These are phyloP conservation scores for Ambrosia hybrid DNA, from an alignment of 140 eudicot genomes.

Conservation along the genomic window DNA sequence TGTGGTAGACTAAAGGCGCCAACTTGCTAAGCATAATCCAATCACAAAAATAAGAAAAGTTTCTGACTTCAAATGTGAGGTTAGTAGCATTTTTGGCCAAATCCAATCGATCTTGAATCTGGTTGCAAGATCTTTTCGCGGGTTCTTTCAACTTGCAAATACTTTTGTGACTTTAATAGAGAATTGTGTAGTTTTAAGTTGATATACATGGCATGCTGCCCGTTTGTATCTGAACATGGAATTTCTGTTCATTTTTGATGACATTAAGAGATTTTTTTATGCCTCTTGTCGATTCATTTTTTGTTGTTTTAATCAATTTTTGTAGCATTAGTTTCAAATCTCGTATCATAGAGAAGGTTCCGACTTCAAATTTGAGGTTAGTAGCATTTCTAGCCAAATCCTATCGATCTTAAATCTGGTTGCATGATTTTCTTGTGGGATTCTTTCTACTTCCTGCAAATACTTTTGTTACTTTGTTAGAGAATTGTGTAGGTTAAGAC, in stretches of 20 bases:
- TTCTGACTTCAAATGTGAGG: constrained; percentile 22
- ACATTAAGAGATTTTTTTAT: not conserved
- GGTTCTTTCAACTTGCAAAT: constrained; percentile 38
- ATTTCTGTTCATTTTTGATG: constrained; percentile 16
- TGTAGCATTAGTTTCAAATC: not conserved
- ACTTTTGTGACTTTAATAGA: constrained; percentile 34
- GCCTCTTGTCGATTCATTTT: constrained; percentile 2
- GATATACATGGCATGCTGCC: constrained; percentile 31
- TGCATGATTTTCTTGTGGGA: constrained; percentile 23
- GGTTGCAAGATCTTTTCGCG: constrained; percentile 22
- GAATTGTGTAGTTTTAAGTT: constrained; percentile 28
- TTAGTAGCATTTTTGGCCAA: constrained; percentile 26
- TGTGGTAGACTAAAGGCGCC: constrained; percentile 58
- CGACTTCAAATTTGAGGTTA: constrained; percentile 19
- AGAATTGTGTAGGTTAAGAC: constrained; percentile 29
- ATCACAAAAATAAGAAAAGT: constrained; percentile 18
- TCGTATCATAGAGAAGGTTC: not conserved
- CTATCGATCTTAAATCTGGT: constrained; percentile 23
- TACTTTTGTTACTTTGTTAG: constrained; percentile 35
- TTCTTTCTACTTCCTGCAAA: constrained; percentile 33
- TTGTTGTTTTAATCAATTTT: not conserved
- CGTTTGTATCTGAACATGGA: constrained; percentile 24
- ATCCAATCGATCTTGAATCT: constrained; percentile 22
- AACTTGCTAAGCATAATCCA: not conserved
- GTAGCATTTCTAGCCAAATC: constrained; percentile 28